phyloP scores from a whole-genome alignment of 1,284 basidiomycete species.

The Cryptococcus amylolentus region DNA sequence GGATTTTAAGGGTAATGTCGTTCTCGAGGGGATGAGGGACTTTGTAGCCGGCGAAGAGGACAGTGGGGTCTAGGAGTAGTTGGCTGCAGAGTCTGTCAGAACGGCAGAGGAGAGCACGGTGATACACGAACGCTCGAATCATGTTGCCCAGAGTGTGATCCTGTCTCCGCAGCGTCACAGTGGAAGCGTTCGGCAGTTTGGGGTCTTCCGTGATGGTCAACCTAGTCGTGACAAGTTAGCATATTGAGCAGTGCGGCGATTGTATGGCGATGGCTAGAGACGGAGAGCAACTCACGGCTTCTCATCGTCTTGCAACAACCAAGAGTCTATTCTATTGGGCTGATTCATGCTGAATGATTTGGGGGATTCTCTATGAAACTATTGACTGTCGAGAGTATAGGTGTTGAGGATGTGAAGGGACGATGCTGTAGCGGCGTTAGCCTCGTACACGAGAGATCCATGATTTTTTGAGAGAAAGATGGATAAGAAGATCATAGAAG shows the following conservation, averaged over 20 bases:
- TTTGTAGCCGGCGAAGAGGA: conserved; percentile 96
- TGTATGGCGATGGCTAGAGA: background rate
- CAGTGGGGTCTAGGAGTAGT: conserved; percentile 74
- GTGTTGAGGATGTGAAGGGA: background rate
- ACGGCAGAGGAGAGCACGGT: background rate
- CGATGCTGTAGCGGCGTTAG: background rate
- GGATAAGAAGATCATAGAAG: conserved; percentile 17
- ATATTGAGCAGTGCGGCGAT: background rate
- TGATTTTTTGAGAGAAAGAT: background rate
- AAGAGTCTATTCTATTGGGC: conserved; percentile 78
- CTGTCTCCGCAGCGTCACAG: conserved; percentile 89
- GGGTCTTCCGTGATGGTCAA: conserved; percentile 92
- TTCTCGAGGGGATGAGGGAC: conserved; percentile 95
- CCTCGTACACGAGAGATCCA: background rate
- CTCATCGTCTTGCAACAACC: conserved; percentile 83
- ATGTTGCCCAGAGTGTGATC: conserved; percentile 97
- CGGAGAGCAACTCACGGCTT: conserved; percentile 64
- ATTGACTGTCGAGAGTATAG: conserved; percentile 1
- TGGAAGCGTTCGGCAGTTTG: conserved; percentile 94
- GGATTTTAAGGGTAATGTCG: conserved; percentile 88
- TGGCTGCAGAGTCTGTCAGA: conserved; percentile 58
- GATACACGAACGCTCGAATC: conserved; percentile 74
- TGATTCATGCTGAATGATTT: conserved; percentile 67
- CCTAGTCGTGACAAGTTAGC: conserved; percentile 51
- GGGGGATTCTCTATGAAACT: background rate